Percentiles rank a stretch among this genome's conserved stretches.
phyloP scores from a whole-genome alignment of 176 grass and related monocot species.

The Aegilops speltoides region DNA sequence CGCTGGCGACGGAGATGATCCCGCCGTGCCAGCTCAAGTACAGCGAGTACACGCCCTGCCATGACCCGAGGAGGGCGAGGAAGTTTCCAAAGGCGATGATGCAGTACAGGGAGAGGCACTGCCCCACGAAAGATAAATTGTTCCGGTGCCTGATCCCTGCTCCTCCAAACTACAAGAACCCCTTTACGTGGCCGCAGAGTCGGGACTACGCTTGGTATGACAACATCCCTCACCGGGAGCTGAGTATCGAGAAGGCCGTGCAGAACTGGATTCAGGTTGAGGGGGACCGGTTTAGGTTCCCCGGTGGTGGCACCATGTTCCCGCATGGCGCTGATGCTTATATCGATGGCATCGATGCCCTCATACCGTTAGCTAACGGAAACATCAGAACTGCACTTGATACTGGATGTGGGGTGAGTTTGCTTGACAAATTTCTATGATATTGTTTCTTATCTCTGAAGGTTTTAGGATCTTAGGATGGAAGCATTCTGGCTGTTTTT shows the following conservation, averaged over 20 bases:
- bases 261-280: slow-evolving; percentile 94
- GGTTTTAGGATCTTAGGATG: slow-evolving; percentile 3
- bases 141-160: slow-evolving; percentile 76
- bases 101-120: slow-evolving; percentile 81
- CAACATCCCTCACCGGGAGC: slow-evolving; percentile 87
- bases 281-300: slow-evolving; percentile 66
- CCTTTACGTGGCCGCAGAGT: slow-evolving; percentile 76
- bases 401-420: slow-evolving; percentile 85
- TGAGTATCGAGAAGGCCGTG: slow-evolving; percentile 87
- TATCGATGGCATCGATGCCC: slow-evolving; percentile 70
- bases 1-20: slow-evolving; percentile 26
- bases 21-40: slow-evolving; percentile 63
- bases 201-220: slow-evolving; percentile 87
- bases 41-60: slow-evolving; percentile 87
- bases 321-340: slow-evolving; percentile 77
- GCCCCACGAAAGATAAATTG: slow-evolving; percentile 56
- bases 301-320: slow-evolving; percentile 91
- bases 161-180: slow-evolving; percentile 68
- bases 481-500: not conserved
- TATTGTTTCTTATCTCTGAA: not conserved
- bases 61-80: slow-evolving; percentile 77
- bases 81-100: slow-evolving; percentile 70
- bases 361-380: slow-evolving; percentile 58
- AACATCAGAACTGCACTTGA: slow-evolving; percentile 83
- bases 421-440: not conserved